These are phyloP conservation scores for Schwanniomyces yamadae DNA, from an alignment of 805 yeast species.

Conservation along the genomic window DNA sequence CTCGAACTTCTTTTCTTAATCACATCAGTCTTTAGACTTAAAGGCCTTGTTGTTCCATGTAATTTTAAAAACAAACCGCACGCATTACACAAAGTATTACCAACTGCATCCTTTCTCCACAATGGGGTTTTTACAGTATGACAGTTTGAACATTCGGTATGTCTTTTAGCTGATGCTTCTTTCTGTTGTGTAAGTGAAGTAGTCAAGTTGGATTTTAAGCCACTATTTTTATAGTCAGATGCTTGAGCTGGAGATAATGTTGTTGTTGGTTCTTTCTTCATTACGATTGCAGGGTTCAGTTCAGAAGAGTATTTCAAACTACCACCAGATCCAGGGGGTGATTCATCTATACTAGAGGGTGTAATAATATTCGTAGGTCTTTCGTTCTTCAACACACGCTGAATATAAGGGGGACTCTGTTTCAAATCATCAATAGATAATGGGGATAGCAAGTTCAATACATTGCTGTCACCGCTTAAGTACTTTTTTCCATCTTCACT, in stretches of 20 bases:
- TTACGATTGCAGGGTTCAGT: constrained; percentile 4
- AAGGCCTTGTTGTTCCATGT: constrained; percentile 62
- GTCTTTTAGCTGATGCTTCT: constrained; percentile 7
- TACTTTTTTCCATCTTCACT: not conserved
- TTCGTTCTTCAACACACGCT: constrained; percentile 3
- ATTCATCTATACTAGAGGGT: constrained; percentile 30
- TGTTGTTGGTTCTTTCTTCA: constrained; percentile 19
- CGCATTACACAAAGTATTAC: constrained; percentile 62
- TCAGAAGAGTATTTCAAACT: constrained; percentile 1
- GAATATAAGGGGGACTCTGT: constrained; percentile 14
- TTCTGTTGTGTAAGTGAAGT: constrained; percentile 17
- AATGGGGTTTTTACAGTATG: constrained; percentile 60
- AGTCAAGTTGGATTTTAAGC: constrained; percentile 21
- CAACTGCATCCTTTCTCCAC: constrained; percentile 60
- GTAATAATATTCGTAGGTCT: constrained; percentile 17
- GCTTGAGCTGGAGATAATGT: constrained; percentile 16
- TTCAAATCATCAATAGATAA: constrained; percentile 37
- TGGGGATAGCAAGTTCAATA: constrained; percentile 41
- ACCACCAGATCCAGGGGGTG: constrained; percentile 2
- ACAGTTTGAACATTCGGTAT: constrained; percentile 55
- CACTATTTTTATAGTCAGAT: constrained; percentile 3
- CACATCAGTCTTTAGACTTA: constrained; percentile 55
- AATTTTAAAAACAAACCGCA: constrained; percentile 61
- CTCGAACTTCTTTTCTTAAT: constrained; percentile 57
- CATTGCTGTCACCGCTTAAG: constrained; percentile 17